Percentiles rank a stretch among this genome's conserved stretches.
Conservation (phyloP, 352 stramenopile species). For the Phytophthora constricta region DNA sequence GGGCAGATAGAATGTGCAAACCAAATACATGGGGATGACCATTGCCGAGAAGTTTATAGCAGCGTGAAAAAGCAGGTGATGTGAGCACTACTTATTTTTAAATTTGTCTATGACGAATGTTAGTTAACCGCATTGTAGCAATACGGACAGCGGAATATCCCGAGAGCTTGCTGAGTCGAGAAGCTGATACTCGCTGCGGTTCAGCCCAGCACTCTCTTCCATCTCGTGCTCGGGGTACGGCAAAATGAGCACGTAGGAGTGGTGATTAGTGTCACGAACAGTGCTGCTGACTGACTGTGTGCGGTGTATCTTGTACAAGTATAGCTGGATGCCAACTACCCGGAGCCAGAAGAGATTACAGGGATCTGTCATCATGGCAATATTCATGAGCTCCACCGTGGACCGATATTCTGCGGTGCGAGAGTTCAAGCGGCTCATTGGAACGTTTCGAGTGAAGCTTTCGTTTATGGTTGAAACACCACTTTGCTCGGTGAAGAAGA, state of each 20-base stretch:
- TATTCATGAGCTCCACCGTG: constrained; percentile 46
- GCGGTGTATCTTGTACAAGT: constrained; percentile 34
- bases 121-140: constrained; percentile 30
- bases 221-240: constrained; percentile 33
- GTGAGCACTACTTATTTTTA: background rate
- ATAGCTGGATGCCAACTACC: constrained; percentile 34
- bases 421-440: background rate
- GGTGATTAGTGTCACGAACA: background rate
- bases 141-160: constrained; percentile 15
- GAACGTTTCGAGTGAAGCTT: background rate
- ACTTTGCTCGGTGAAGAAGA: background rate
- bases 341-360: constrained; percentile 40
- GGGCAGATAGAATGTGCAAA: constrained; percentile 38
- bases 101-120: constrained; percentile 5
- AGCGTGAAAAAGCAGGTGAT: constrained; percentile 14
- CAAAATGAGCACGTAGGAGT: constrained; percentile 26
- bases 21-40: constrained; percentile 25
- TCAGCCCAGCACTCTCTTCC: constrained; percentile 28
- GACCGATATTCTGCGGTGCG: constrained; percentile 12
- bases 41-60: constrained; percentile 8
- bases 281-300: background rate
- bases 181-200: constrained; percentile 20
- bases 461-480: background rate
- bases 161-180: constrained; percentile 13
- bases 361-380: constrained; percentile 53